Conservation (phyloP, 257 asterid genomes). For the Echium plantagineum region DNA sequence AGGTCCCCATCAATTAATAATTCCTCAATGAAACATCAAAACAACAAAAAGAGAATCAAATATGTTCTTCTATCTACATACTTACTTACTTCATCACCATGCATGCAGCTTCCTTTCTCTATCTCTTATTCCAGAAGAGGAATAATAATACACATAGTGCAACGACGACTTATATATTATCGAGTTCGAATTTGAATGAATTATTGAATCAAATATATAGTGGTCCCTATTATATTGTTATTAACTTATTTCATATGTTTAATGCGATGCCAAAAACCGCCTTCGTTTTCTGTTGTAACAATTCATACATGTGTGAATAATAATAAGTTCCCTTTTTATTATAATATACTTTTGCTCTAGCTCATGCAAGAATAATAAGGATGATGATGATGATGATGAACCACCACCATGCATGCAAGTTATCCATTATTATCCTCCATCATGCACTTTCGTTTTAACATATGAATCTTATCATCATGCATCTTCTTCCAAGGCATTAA, state of each 20-base stretch:
- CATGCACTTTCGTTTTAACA: no score
- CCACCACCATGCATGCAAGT: no score
- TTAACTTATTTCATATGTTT: background rate
- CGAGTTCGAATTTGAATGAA: background rate
- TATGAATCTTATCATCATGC: background rate
- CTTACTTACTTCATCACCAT: no score
- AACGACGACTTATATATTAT: background rate
- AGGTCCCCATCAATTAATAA: no score
- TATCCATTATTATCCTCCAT: no score
- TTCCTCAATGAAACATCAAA: background rate
- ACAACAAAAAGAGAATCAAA: background rate
- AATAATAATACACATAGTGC: background rate
- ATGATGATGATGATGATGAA: no score
- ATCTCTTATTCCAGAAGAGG: background rate
- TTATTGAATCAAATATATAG: no score
- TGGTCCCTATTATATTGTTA: no score
- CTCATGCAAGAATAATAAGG: no score
- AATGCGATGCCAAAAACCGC: constrained; percentile 1
- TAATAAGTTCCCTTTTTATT: background rate
- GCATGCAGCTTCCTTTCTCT: background rate
- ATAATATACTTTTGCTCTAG: background rate
- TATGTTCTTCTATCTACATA: no score
- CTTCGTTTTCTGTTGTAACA: background rate
- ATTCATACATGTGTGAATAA: background rate
- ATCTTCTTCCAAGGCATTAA: no score